Percentiles rank a stretch among this genome's conserved stretches.
These are phyloP conservation scores for Boletus speciosus DNA, from an alignment of 768 basidiomycete species.

Conservation along the genomic window DNA sequence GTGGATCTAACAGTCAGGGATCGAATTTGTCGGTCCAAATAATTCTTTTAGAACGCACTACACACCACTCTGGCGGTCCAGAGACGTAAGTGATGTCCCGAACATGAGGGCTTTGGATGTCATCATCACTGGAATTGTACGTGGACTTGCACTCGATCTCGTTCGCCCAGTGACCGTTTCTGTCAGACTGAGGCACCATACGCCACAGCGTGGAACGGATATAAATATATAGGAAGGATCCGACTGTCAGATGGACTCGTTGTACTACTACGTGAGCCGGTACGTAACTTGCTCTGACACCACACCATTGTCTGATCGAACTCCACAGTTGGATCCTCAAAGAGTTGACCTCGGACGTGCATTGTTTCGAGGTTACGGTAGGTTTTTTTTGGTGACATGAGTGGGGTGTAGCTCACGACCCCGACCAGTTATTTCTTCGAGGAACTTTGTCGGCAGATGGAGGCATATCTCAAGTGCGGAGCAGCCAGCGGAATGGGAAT, in stretches of 20 bases:
- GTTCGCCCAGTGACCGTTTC: background rate
- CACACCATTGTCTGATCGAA: constrained; percentile 2
- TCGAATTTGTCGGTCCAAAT: constrained; percentile 31
- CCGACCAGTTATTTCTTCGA: constrained; percentile 43
- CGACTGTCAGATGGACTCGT: constrained; percentile 59
- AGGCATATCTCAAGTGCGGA: constrained; percentile 33
- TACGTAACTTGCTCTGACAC: constrained; percentile 24
- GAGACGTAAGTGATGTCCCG: constrained; percentile 12
- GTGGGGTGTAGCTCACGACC: constrained; percentile 7
- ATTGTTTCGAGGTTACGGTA: constrained; percentile 51
- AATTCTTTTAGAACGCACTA: constrained; percentile 40
- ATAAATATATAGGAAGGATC: constrained; percentile 54
- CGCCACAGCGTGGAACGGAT: constrained; percentile 54
- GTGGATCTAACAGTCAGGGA: constrained; percentile 20
- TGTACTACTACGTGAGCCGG: constrained; percentile 50
- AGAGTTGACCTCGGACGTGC: constrained; percentile 33
- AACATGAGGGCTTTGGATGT: constrained; percentile 38
- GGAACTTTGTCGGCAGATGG: constrained; percentile 52
- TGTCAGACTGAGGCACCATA: constrained; percentile 45
- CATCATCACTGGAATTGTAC: constrained; percentile 51
- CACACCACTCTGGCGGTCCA: constrained; percentile 26
- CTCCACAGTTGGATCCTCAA: constrained; percentile 21
- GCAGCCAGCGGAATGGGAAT: constrained; percentile 44
- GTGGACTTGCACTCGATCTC: constrained; percentile 12
- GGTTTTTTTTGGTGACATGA: background rate